Base-by-base conservation (phyloP, 2,329 filamentous ascomycete genomes). In the Phoma herbarum region DNA sequence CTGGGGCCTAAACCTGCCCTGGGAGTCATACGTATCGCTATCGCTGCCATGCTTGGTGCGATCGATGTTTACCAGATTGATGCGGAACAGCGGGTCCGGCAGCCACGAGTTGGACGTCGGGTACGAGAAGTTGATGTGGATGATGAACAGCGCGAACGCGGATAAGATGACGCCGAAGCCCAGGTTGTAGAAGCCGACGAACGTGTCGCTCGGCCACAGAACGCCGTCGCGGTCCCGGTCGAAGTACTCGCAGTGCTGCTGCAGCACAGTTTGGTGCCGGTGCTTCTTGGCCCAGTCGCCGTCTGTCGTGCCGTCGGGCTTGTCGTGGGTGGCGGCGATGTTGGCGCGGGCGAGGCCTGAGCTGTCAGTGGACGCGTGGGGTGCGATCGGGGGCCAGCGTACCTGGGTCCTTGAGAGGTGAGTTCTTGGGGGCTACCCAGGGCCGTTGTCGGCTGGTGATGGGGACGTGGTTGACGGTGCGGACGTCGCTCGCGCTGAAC, bases 131-230 rank as follows among this genome's bases (percentile, higher is more conserved):
- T 77, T 79, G 53, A 66, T 59, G 67, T 85, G 78, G 68, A 85
- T 84, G 62, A 85, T 74, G 54, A 82, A 59, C 7, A 80, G 71
- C 2, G 80, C 77, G 22, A 84, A 23, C 4, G 81, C 22, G 1
- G 78, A 80, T 41, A 85, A 74, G 18, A 80, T 11, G 20, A 80
- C 54, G 20, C 73, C 74, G 70, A 81, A 85, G 23, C 83, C 82
- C 16, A 82, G 76, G 4, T 71, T 70, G 43, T 78, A 74, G 66
- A 82, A 83, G 11, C 82, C 81, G 18, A 58, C 47, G 69, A 78
- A 85, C 2, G 83, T 85, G 67, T 85, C 83, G 2, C 61, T 65
- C 0, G 84, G 83, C 79, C 79, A 85, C 59, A 86, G 81, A n/a
- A 85, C 71, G 31, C 81, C 81, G 65, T 85, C 84, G 26, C 70